Base-by-base conservation (phyloP, 2,329 filamentous ascomycete genomes). In the Lasiodiplodia citricola region DNA sequence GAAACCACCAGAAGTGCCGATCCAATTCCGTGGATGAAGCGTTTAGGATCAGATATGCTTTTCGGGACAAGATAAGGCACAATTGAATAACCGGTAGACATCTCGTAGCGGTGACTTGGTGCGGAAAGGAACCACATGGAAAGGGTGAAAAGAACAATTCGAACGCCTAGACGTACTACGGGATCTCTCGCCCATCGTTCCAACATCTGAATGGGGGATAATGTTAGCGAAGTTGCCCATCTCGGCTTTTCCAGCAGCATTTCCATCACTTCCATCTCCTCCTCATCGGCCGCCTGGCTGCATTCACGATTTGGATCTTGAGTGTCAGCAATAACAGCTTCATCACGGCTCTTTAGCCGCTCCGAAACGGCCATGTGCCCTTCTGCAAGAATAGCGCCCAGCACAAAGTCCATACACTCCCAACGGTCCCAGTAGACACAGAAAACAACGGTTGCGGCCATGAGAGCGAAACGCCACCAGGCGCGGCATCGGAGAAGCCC, bases 401-500 rank as follows among this genome's bases (percentile, higher is more conserved):
- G 10, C 8, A 58, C 13, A 13, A 58, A 58, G 8, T 58, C 35
- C 37, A 58, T 58, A 21, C 56, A 58, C 56, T 58, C 56, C 56
- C 56, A 58, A 2, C 54, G 54, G 28, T 57, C 54, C 54, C 54
- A 57, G 31, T 57, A 57, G 3, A 37, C 28, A 31, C 54, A 57
- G 31, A 57, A 57, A 2, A 38, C 7, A 11, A 57, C 31, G 13
- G 21, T 21, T 10, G 35, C 11, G 3, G 31, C 4, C 56, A 58
- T 58, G n/a, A 58, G n/a, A 3, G 11, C 56, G 10, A 58, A 25
- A n/a, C 56, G 35, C 56, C 56, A 58, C 18, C 4, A 1, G 16
- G 13, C 35, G 3, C 58, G 58, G 21, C 58, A 63, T 14, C 58
- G 14, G 11, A 41, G 37, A 2, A 63, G 16, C 2, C n/a, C 80